A percentile compares a stretch with the other conserved stretches of the same genome.
Conservation (phyloP, 176 grass and related monocot species). For the Poa annua region DNA sequence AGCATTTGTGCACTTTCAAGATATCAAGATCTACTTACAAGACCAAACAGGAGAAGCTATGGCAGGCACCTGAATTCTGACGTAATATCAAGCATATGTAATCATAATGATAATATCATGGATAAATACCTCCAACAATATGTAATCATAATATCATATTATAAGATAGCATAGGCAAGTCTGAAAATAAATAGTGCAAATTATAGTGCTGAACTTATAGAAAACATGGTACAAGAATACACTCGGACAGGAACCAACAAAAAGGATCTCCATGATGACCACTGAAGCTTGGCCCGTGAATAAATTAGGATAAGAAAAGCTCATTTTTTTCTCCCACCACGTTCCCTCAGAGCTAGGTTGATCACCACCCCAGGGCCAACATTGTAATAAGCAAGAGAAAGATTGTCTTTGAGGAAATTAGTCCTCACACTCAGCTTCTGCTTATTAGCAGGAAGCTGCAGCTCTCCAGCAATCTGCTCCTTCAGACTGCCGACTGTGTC, state of each 20-base stretch:
- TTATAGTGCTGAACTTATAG: constrained; percentile 5
- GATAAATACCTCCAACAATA: constrained; percentile 17
- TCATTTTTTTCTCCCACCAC: constrained; percentile 98
- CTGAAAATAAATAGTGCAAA: constrained; percentile 10
- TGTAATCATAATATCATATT: constrained; percentile 15
- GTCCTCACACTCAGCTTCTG: constrained; percentile 84
- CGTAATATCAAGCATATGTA: constrained; percentile 23
- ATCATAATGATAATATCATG: constrained; percentile 22
- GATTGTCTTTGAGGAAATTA: constrained; percentile 94
- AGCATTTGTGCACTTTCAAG: neutral
- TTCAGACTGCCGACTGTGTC: constrained; percentile 90
- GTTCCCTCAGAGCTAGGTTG: constrained; percentile 84
- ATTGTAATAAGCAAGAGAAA: constrained; percentile 95
- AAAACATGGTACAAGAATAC: constrained; percentile 28
- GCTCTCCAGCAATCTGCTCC: constrained; percentile 94
- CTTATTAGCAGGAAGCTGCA: constrained; percentile 96
- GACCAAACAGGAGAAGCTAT: constrained; percentile 1
- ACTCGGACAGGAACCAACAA: constrained; percentile 20
- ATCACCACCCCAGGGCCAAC: constrained; percentile 75
- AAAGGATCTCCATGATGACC: constrained; percentile 39
- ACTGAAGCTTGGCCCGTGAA: constrained; percentile 36
- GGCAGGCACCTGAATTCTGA: neutral
- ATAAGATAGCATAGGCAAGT: constrained; percentile 32
- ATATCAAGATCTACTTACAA: neutral
- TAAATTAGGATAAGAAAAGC: constrained; percentile 22